Conservation (phyloP, 192 early-diverging fungal species). For the Backusella circina region DNA sequence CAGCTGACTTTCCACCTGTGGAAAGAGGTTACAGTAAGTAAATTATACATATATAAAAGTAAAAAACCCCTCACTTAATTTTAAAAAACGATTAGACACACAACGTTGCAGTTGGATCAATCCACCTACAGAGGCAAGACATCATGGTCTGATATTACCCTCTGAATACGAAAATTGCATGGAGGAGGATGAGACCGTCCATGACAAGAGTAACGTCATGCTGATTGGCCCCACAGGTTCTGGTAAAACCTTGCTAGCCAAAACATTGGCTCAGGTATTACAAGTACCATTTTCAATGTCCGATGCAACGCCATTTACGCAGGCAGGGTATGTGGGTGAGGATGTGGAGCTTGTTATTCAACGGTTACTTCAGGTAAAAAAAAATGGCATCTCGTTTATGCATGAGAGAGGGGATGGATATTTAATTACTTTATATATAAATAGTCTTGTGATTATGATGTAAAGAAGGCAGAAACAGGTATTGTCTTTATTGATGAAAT, state of each 20-base stretch:
- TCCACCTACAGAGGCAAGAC: conserved; percentile 21
- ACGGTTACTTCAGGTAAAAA: conserved; percentile 68
- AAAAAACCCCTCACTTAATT: neutral
- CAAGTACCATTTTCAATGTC: conserved; percentile 87
- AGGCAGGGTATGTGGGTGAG: conserved; percentile 89
- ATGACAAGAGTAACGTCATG: conserved; percentile 91
- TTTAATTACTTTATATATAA: neutral
- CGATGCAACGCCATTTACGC: conserved; percentile 90
- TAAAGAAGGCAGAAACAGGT: conserved; percentile 78
- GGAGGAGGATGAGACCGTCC: conserved; percentile 39
- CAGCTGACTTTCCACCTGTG: neutral
- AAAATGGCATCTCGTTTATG: no score
- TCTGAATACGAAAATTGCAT: neutral
- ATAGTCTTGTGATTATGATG: conserved; percentile 81
- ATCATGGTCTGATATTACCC: neutral
- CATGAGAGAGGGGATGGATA: no score
- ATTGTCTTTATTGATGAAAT: conserved; percentile 94
- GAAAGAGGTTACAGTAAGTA: conserved; percentile 10
- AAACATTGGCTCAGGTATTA: conserved; percentile 78
- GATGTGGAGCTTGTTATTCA: conserved; percentile 87
- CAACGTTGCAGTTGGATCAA: conserved; percentile 30
- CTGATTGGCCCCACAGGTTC: conserved; percentile 85
- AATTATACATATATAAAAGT: neutral
- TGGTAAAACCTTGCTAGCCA: conserved; percentile 78
- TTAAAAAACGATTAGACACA: neutral